Percentiles rank a stretch among this genome's conserved stretches.
Evolutionary conservation across 2,329 filamentous ascomycete species (phyloP).

Genomic region (Aureobasidium sp.): DNA sequence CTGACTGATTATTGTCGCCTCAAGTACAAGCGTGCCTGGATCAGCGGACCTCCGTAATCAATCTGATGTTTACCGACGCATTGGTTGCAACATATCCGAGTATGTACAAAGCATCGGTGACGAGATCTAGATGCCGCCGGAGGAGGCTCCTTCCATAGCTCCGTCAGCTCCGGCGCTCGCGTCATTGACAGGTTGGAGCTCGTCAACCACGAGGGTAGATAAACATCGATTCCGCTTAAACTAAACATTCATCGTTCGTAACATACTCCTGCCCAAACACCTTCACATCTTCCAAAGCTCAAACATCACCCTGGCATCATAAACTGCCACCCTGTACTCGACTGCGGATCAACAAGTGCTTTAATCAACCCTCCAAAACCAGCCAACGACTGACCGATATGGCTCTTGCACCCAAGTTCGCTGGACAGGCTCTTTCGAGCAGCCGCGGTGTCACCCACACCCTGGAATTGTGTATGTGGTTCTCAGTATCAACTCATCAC

Average conservation of each 20-base stretch:
- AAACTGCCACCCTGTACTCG: too few species aligned
- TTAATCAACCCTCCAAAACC: not conserved
- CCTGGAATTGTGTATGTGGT: conserved; percentile 55
- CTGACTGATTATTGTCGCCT: too few species aligned
- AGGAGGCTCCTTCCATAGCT: not conserved
- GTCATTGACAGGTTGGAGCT: not conserved
- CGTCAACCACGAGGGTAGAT: conserved; percentile 15
- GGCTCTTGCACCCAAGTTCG: conserved; percentile 82
- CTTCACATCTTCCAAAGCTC: too few species aligned
- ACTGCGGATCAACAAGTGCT: too few species aligned
- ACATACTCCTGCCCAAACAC: not conserved
- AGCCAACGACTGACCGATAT: conserved; percentile 47
- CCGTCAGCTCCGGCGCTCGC: conserved; percentile 9
- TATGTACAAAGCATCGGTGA: not conserved
- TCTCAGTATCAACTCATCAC: conserved; percentile 50
- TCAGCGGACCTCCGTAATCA: too few species aligned
- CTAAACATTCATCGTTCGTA: not conserved
- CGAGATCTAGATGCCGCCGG: conserved; percentile 1
- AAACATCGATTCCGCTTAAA: not conserved
- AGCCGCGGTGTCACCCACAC: conserved; percentile 49
- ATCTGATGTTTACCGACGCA: too few species aligned
- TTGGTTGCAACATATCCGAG: not conserved
- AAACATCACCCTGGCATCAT: not conserved
- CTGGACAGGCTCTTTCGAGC: conserved; percentile 72
- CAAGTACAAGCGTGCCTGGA: not conserved